A percentile compares a stretch with the other conserved stretches of the same genome.
Conservation (phyloP, 371 early-diverging fungal genomes). For the Basidiobolus heterosporus region DNA sequence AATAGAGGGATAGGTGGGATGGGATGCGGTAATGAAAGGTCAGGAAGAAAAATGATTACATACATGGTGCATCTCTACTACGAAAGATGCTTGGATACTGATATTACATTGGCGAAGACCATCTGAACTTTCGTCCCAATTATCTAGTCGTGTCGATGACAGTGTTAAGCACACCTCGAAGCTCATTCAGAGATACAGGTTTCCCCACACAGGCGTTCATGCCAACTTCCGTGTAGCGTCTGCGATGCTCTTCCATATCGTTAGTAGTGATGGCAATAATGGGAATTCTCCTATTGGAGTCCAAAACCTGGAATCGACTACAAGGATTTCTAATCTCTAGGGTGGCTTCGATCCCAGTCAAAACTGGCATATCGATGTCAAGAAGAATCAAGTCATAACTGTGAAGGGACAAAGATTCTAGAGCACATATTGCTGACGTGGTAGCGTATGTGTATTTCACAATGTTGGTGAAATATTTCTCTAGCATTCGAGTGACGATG, state of each 20-base stretch:
- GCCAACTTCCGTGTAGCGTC: conserved; percentile 1
- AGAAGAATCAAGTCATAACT: conserved; percentile 33
- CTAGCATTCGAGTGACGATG: conserved; percentile 29
- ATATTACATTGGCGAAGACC: too few species aligned
- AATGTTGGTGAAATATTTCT: conserved; percentile 19
- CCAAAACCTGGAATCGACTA: conserved; percentile 1
- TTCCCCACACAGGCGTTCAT: conserved; percentile 5
- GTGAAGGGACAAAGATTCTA: conserved; percentile 20
- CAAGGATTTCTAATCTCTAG: conserved; percentile 15
- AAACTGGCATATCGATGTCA: conserved; percentile 48
- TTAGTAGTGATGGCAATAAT: conserved; percentile 52
- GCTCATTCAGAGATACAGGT: background rate
- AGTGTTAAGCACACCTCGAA: too few species aligned
- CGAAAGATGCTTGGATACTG: too few species aligned
- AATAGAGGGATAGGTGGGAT: too few species aligned
- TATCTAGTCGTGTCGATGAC: too few species aligned
- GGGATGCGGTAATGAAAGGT: too few species aligned
- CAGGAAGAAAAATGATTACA: too few species aligned
- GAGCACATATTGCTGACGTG: conserved; percentile 10
- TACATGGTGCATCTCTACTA: too few species aligned
- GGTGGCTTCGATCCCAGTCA: conserved; percentile 36
- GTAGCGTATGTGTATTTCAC: conserved; percentile 13
- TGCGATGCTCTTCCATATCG: background rate
- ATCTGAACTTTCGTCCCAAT: too few species aligned
- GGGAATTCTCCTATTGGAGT: conserved; percentile 14